phyloP scores from a whole-genome alignment of 345 rosid species.

The Gossypium ekmanianum region DNA sequence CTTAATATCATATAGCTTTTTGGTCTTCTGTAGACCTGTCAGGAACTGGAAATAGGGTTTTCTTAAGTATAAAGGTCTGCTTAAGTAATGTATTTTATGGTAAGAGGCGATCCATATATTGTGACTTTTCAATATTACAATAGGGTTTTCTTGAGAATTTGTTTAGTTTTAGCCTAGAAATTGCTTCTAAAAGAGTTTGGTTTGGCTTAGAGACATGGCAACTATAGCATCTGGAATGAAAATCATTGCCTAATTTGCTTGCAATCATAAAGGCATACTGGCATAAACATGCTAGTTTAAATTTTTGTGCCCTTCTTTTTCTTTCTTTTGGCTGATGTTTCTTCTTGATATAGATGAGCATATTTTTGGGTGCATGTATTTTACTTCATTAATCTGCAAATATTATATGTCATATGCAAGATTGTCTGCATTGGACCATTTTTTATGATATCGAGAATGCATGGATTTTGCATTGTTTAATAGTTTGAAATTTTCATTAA shows the following conservation, averaged over 20 bases:
- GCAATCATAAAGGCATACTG: background rate
- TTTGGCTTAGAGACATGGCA: slow-evolving; percentile 7
- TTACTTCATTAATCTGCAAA: background rate
- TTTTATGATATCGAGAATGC: background rate
- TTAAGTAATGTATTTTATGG: background rate
- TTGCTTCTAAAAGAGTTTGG: background rate
- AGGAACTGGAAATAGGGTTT: background rate
- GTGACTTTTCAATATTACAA: background rate
- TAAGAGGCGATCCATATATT: background rate
- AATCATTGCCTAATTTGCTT: background rate
- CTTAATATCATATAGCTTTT: background rate
- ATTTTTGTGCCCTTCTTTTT: background rate
- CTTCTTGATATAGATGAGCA: background rate
- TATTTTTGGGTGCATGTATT: background rate
- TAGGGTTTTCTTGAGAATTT: background rate
- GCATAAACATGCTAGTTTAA: background rate
- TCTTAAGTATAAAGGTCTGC: background rate
- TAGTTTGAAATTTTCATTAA: background rate
- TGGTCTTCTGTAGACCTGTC: background rate
- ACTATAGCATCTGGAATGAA: background rate
- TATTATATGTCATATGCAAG: background rate
- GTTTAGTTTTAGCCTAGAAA: background rate
- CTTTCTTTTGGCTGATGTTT: background rate
- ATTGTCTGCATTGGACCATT: background rate
- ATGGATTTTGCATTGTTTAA: background rate